These are phyloP conservation scores for Xylaria hypoxylon DNA, from an alignment of 2,329 filamentous ascomycete species.

Conservation along the genomic window DNA sequence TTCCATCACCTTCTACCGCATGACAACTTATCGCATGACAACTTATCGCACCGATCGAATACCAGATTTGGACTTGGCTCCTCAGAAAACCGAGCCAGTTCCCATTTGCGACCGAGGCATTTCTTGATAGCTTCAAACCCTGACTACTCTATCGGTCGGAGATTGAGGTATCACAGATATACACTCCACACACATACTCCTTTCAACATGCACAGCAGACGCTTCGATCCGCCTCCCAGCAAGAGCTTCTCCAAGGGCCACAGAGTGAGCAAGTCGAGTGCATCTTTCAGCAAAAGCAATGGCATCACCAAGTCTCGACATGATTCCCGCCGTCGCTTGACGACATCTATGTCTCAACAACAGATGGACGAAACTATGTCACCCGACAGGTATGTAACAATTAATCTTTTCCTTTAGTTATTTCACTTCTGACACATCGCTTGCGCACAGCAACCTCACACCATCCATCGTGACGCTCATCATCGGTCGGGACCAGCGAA, in stretches of 20 bases:
- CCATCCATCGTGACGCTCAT: constrained; percentile 83
- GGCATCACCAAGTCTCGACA: constrained; percentile 67
- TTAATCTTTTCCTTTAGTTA: constrained; percentile 12
- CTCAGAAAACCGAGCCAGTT: constrained; percentile 1
- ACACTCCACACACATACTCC: constrained; percentile 42
- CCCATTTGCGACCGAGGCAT: constrained; percentile 34
- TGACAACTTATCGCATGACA: constrained; percentile 37
- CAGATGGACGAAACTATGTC: constrained; percentile 54
- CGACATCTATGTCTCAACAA: constrained; percentile 58
- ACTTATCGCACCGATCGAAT: constrained; percentile 4
- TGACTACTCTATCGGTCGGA: constrained; percentile 29
- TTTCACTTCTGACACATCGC: constrained; percentile 29
- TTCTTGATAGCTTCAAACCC: constrained; percentile 15
- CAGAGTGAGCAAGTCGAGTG: constrained; percentile 62
- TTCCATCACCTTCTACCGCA: constrained; percentile 26
- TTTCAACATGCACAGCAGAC: constrained; percentile 59
- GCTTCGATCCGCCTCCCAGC: constrained; percentile 58
- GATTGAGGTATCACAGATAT: constrained; percentile 39
- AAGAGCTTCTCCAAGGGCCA: constrained; percentile 67
- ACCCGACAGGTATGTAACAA: constrained; percentile 58
- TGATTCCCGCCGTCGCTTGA: constrained; percentile 63
- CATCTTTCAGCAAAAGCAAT: constrained; percentile 66
- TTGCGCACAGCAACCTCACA: constrained; percentile 61
- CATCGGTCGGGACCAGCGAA: constrained; percentile 82
- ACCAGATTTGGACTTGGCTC: constrained; percentile 11